A percentile compares a stretch with the other conserved stretches of the same genome.
These are phyloP conservation scores for Curvularia verruculosa DNA, from an alignment of 2,329 filamentous ascomycete genomes.

Conservation along the genomic window DNA sequence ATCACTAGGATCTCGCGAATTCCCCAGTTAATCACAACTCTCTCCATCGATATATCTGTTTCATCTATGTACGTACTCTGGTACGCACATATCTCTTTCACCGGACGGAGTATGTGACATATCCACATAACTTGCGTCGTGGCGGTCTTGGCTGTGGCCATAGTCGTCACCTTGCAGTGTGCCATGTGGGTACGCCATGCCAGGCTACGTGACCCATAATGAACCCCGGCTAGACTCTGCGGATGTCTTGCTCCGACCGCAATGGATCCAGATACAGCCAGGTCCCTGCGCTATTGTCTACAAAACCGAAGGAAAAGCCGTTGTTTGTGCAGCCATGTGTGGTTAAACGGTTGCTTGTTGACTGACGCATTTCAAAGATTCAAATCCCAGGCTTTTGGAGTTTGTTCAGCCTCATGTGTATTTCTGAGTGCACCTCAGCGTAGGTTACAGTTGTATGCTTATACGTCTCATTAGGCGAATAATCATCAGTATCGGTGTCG, in stretches of 20 bases:
- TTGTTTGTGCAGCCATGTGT: too few species aligned
- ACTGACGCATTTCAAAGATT: too few species aligned
- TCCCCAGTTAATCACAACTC: background rate
- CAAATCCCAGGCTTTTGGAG: slow-evolving; percentile 11
- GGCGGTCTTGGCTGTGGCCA: background rate
- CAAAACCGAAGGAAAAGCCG: too few species aligned
- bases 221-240: background rate
- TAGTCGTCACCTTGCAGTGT: background rate
- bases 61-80: too few species aligned
- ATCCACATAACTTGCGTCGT: background rate
- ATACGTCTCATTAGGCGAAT: slow-evolving; percentile 19
- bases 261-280: background rate
- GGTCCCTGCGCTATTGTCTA: slow-evolving; percentile 19
- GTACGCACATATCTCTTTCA: too few species aligned
- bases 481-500: slow-evolving; percentile 12
- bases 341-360: too few species aligned
- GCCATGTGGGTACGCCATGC: background rate
- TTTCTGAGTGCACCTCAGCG: slow-evolving; percentile 18
- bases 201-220: background rate
- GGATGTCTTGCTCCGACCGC: background rate
- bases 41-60: too few species aligned
- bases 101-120: background rate
- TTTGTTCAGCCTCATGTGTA: slow-evolving; percentile 20
- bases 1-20: background rate
- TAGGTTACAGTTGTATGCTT: slow-evolving; percentile 14